Base-by-base conservation (phyloP, 768 basidiomycete genomes). In the Pisolithus marmoratus region DNA sequence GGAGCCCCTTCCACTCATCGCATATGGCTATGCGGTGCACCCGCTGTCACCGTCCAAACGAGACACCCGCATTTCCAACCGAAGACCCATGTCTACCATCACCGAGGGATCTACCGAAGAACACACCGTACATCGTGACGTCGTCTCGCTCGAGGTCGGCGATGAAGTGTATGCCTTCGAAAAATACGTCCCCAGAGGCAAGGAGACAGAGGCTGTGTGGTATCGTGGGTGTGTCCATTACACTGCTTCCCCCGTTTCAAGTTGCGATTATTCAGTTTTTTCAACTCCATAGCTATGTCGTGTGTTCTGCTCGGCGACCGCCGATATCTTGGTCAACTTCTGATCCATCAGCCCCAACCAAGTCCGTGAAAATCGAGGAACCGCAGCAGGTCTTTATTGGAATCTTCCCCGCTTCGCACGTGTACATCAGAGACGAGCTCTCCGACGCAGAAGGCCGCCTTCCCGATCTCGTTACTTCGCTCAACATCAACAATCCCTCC, bases 121-220 rank as follows among this genome's bases (percentile, higher is more conserved):
- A 38, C 76, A 82, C 36, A 73, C 78, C 38, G 76, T 81, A 0
- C 78, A 85, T 70, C 76, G 82, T 49, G 88, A 90, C 55, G 84
- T 90, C 22, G 90, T 92, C 31, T 79, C 85, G 6, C 79, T 98
- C 51, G 94, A 96, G 59, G 87, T 97, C 26, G 95, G 95, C 44
- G 94, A 96, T 68, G 94, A 97, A 65, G 84, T 98, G 31, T 97
- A 97, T 70, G 93, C 94, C 17, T 97, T 97, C 62, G 95, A 98
- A 72, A 85, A 85, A 64, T 94, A 93, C 67, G 84, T 77, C 0
- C 85, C 87, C 11, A 74, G 74, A 47, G 77, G 73, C 52, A 88
- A 85, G 62, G 88, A 90, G 49, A 81, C 80, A 12, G 87, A 89
- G 50, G 85, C 85, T 19, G 69, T 83, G 15, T 98, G 95, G 95